These are phyloP conservation scores for Solanum ahanhuiri DNA, from an alignment of 257 asterid genomes.

Conservation along the genomic window DNA sequence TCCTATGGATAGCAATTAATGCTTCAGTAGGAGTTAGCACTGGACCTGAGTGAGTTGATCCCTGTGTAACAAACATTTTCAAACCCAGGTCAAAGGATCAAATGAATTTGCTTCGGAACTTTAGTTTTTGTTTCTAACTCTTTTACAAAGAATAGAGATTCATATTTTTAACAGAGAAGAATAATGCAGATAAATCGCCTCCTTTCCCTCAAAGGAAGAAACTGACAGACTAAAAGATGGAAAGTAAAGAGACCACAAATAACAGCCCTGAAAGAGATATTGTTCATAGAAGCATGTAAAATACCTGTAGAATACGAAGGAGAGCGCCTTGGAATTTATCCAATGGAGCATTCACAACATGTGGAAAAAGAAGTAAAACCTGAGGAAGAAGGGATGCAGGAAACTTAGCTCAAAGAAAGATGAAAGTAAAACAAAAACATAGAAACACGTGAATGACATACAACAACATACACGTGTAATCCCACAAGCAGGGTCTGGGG, in stretches of 20 bases:
- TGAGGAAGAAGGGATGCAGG: conserved; percentile 25
- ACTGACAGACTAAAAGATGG: neutral
- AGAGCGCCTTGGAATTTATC: conserved; percentile 82
- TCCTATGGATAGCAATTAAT: conserved; percentile 87
- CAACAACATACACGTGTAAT: neutral
- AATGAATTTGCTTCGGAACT: neutral
- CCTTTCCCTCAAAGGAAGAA: neutral
- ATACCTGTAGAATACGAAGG: conserved; percentile 77
- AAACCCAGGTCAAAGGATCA: neutral
- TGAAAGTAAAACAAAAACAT: neutral
- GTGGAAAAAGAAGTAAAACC: conserved; percentile 73
- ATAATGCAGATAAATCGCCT: neutral
- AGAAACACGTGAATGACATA: neutral
- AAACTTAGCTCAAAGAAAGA: conserved; percentile 2
- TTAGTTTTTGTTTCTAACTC: neutral
- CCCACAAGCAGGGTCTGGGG: neutral
- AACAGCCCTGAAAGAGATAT: neutral
- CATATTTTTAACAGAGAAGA: neutral
- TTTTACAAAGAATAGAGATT: neutral
- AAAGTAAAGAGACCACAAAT: neutral
- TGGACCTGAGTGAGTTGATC: conserved; percentile 48
- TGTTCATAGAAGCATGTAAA: conserved; percentile 5
- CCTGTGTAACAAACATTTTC: conserved; percentile 37
- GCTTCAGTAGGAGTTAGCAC: conserved; percentile 90
- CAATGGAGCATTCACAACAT: conserved; percentile 62